Evolutionary conservation across 31 red algal species (phyloP).

Genomic region (Asparagopsis taxiformis): DNA sequence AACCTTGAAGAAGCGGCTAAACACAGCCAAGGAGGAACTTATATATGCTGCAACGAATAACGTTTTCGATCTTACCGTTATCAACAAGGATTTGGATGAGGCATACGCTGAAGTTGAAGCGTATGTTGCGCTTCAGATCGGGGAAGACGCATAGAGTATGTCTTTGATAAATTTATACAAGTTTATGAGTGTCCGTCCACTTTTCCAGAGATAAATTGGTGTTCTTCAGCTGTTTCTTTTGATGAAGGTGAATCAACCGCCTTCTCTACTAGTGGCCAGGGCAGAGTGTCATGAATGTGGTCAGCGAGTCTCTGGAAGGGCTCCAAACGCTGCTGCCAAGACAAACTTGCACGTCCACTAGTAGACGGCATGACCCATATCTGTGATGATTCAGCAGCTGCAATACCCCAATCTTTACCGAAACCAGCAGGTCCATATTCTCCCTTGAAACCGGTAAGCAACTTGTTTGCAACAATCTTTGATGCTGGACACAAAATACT

Average conservation of each 20-base stretch:
- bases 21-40: slow-evolving; percentile 80
- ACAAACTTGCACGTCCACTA: slow-evolving; percentile 51
- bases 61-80: slow-evolving; percentile 83
- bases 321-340: slow-evolving; percentile 18
- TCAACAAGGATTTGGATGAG: slow-evolving; percentile 72
- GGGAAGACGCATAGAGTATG: too few species aligned
- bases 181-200: too few species aligned
- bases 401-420: slow-evolving; percentile 28
- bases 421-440: slow-evolving; percentile 28
- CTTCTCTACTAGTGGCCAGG: slow-evolving; percentile 6
- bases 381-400: slow-evolving; percentile 1
- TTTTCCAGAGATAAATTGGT: too few species aligned
- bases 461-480: slow-evolving; percentile 42
- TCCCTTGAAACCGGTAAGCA: slow-evolving; percentile 23
- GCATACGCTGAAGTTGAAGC: slow-evolving; percentile 64
- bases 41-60: slow-evolving; percentile 62
- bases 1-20: slow-evolving; percentile 56
- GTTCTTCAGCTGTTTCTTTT: too few species aligned
- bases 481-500: slow-evolving; percentile 34
- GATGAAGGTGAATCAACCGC: too few species aligned
- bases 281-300: background rate
- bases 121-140: slow-evolving; percentile 27
- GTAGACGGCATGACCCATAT: slow-evolving; percentile 57
- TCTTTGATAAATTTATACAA: too few species aligned
- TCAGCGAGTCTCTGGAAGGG: slow-evolving; percentile 37